phyloP scores from a whole-genome alignment of 306 rosid genomes.

The Dryas alaskensis region DNA sequence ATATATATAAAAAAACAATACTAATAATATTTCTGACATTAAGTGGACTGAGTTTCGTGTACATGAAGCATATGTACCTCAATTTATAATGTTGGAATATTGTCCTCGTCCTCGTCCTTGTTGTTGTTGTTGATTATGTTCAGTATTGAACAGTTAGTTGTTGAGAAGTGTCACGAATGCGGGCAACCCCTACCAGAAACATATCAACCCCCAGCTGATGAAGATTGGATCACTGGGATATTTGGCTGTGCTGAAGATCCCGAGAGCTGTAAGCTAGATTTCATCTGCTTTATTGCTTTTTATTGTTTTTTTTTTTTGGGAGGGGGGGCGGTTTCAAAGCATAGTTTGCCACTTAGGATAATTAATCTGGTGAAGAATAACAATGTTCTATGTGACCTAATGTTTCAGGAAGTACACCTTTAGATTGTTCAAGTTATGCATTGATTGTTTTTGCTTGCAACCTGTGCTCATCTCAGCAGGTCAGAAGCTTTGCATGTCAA shows the following conservation, averaged over 20 bases:
- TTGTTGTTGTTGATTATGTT: not conserved
- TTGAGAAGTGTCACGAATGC: conserved; percentile 57
- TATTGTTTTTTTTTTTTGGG: not conserved
- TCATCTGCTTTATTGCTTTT: not conserved
- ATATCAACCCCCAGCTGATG: conserved; percentile 69
- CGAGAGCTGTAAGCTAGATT: conserved; percentile 50
- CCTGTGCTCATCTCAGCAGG: not conserved
- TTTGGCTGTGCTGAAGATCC: conserved; percentile 59
- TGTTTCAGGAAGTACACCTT: not conserved
- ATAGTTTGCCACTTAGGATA: not conserved
- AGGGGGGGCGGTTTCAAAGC: not conserved
- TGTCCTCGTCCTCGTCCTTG: not conserved
- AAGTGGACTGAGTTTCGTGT: not conserved
- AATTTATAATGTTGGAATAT: not conserved
- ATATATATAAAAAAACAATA: not conserved
- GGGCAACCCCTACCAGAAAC: conserved; percentile 71
- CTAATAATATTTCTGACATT: not conserved
- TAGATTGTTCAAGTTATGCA: not conserved
- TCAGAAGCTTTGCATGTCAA: not conserved
- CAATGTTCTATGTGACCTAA: not conserved
- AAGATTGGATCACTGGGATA: conserved; percentile 72
- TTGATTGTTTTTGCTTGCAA: not conserved
- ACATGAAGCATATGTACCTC: not conserved
- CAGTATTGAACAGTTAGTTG: conserved; percentile 41
- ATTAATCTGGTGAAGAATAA: not conserved